Evolutionary conservation across 2,329 filamentous ascomycete genomes (phyloP).

Genomic region (Fusarium marasasianum): DNA sequence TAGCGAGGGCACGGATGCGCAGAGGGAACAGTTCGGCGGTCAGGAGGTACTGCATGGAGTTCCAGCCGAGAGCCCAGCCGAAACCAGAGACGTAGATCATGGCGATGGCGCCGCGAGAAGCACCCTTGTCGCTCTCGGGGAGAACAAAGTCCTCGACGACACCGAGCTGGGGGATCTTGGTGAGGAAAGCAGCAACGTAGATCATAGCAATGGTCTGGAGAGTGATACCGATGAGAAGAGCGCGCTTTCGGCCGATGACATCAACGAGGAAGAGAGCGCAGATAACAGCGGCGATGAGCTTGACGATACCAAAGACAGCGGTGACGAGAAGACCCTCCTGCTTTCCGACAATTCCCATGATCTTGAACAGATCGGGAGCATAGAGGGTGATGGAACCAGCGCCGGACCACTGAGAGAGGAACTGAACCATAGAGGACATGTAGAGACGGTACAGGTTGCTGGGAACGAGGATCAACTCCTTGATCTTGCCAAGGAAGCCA

Average conservation of each 20-base stretch:
- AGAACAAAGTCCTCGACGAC: conserved; percentile 59
- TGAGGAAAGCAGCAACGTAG: conserved; percentile 70
- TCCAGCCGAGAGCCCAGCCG: conserved; percentile 78
- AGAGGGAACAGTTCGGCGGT: conserved; percentile 82
- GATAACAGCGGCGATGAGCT: conserved; percentile 71
- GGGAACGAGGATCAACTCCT: conserved; percentile 73
- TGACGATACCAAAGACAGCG: conserved; percentile 79
- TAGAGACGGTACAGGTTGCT: conserved; percentile 79
- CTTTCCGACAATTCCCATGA: conserved; percentile 75
- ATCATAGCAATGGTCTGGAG: conserved; percentile 69
- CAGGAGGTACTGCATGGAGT: conserved; percentile 80
- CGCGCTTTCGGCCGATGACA: conserved; percentile 77
- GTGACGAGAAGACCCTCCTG: conserved; percentile 77
- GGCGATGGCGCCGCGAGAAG: conserved; percentile 73
- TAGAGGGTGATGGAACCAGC: conserved; percentile 81
- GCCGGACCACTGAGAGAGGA: conserved; percentile 79
- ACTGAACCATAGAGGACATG: conserved; percentile 72
- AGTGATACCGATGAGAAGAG: conserved; percentile 68
- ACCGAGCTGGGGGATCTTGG: conserved; percentile 68
- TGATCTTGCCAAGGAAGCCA: conserved; percentile 70
- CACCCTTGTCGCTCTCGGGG: conserved; percentile 58
- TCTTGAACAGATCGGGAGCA: conserved; percentile 75
- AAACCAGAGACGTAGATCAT: conserved; percentile 77
- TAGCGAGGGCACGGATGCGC: conserved; percentile 75
- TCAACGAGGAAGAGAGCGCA: conserved; percentile 85